Percentiles rank a stretch among this genome's conserved stretches.
phyloP scores from a whole-genome alignment of 2,329 filamentous ascomycete species.

The Diaporthe citriasiana region DNA sequence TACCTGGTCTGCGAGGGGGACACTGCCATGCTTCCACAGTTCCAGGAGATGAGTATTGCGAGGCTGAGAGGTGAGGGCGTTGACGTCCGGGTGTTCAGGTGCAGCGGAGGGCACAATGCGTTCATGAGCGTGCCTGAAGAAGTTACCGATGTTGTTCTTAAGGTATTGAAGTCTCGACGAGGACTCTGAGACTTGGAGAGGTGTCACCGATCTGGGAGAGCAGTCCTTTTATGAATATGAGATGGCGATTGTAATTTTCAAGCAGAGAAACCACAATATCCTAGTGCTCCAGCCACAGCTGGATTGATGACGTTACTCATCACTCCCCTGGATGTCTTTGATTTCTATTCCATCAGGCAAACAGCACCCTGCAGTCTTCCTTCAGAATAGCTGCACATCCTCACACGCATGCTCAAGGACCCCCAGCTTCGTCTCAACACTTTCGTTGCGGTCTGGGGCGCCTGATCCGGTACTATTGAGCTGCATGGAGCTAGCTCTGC shows the following conservation, averaged over 20 bases:
- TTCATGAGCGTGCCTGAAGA: constrained; percentile 33
- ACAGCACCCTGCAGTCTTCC: not conserved
- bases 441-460: not conserved
- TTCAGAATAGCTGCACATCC: too few species aligned
- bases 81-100: constrained; percentile 24
- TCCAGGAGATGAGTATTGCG: constrained; percentile 32
- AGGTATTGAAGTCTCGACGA: constrained; percentile 17
- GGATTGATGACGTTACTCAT: not conserved
- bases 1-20: constrained; percentile 37
- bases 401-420: not conserved
- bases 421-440: not conserved
- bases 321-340: not conserved
- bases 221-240: not conserved
- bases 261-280: not conserved
- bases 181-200: not conserved
- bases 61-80: constrained; percentile 30
- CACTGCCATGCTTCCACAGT: constrained; percentile 13
- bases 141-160: constrained; percentile 13
- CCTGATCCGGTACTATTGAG: not conserved
- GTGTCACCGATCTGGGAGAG: not conserved
- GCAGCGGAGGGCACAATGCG: constrained; percentile 25
- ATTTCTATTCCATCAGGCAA: not conserved
- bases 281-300: too few species aligned
- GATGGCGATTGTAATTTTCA: not conserved
- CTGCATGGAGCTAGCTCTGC: constrained; percentile 26